Conservation (phyloP, 208 protist genomes). For the Crithidia fasciculata region DNA sequence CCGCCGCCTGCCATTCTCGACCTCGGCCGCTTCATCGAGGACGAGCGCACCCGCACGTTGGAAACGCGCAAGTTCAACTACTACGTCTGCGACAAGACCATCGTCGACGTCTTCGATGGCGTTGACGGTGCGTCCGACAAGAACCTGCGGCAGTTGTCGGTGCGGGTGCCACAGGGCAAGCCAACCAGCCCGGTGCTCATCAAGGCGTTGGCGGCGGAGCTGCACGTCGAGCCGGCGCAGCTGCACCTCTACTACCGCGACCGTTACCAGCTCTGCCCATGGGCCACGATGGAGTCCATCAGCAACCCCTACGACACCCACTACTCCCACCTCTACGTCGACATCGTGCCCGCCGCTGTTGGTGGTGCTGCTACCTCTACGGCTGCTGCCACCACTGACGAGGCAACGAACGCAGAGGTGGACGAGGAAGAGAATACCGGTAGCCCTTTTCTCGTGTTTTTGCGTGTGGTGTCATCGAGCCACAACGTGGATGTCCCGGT, state of each 20-base stretch:
- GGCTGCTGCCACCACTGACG: not conserved
- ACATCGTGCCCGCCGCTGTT: conserved; percentile 2
- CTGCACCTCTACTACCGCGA: conserved; percentile 41
- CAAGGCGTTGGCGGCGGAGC: conserved; percentile 36
- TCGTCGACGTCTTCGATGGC: conserved; percentile 57
- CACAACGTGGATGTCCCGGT: conserved; percentile 11
- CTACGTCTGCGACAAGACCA: conserved; percentile 37
- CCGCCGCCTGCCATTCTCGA: conserved; percentile 39
- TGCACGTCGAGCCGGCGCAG: conserved; percentile 30
- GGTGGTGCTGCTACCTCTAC: not conserved
- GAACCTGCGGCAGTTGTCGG: conserved; percentile 21
- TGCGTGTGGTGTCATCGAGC: conserved; percentile 10
- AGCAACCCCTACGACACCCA: conserved; percentile 25
- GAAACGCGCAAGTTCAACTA: conserved; percentile 36
- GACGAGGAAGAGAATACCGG: not conserved
- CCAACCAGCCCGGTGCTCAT: conserved; percentile 26
- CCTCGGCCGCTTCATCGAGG: conserved; percentile 42
- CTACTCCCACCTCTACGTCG: conserved; percentile 26
- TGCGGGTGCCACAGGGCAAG: conserved; percentile 27
- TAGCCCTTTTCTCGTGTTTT: conserved; percentile 16
- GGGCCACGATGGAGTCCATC: conserved; percentile 11
- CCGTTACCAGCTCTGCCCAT: conserved; percentile 15
- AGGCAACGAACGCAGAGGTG: not conserved
- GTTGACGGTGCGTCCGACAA: conserved; percentile 26
- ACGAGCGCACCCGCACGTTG: conserved; percentile 26